Evolutionary conservation across 2,329 filamentous ascomycete genomes (phyloP).

Genomic region (Aspergillus aculeatinus): DNA sequence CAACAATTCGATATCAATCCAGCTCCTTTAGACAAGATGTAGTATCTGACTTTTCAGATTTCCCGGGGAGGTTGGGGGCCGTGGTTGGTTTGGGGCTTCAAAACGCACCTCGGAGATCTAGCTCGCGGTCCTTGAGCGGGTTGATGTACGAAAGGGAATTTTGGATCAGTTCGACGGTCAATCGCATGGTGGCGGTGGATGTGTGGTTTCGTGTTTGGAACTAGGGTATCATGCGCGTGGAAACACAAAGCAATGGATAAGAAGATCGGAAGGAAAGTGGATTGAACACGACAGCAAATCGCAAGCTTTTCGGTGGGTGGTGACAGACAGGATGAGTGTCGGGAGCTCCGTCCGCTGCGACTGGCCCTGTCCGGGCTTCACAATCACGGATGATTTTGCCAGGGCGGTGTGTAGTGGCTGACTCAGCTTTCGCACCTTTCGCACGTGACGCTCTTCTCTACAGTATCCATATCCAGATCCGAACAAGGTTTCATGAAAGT

Average conservation of each 20-base stretch:
- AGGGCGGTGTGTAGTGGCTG: conserved; percentile 13
- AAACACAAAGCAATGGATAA: not conserved
- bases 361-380: conserved; percentile 1
- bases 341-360: conserved; percentile 13
- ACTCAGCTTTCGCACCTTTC: not conserved
- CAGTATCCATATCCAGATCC: not conserved
- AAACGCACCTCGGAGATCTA: conserved; percentile 96
- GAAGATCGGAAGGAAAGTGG: not conserved
- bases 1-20: conserved; percentile 72
- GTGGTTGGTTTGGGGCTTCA: not conserved
- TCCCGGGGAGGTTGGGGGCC: not conserved
- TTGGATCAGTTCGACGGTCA: conserved; percentile 92
- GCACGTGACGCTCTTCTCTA: not conserved
- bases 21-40: conserved; percentile 67
- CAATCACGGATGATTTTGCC: conserved; percentile 17
- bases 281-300: too few relatives aligned
- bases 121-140: conserved; percentile 96
- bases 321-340: conserved; percentile 3
- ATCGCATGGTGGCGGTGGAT: conserved; percentile 66
- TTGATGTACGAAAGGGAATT: conserved; percentile 97
- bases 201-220: conserved; percentile 10
- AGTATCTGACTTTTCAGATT: conserved; percentile 92
- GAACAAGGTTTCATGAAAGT: not conserved
- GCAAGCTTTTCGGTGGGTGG: not conserved
- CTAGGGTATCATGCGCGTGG: conserved; percentile 18